Base-by-base conservation (phyloP, 2,329 filamentous ascomycete genomes). In the Botrytis fragariae region DNA sequence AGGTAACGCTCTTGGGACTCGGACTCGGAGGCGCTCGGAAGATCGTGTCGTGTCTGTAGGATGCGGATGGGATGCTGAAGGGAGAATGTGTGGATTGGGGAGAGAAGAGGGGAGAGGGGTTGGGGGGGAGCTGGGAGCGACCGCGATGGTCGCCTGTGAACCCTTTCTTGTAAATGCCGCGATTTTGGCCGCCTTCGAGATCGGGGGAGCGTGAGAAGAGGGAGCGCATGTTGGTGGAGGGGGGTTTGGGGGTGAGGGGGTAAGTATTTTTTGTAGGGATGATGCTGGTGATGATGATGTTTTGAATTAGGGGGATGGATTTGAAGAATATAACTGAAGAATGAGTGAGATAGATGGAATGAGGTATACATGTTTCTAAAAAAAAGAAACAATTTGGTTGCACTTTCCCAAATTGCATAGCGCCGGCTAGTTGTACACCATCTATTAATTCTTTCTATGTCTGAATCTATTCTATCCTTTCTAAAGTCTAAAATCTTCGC, bases 371-470 rank as follows among this genome's bases (percentile, higher is more conserved):
- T 37, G 22, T 20, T 18, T 22, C n/a, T 14, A 2, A 16, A 22
- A 35, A 39, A 42, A 39, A 29, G 18, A 4, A 32, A 39, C 16
- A 5, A 16, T 32, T 42, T 35, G 51, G 48, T 64, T 42, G 69
- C 37, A 64, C 39, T 64, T 71, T 71, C 69, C 59, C 59, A 29
- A 54, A 48, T n/a, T 51, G 3, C 6, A 42, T 7, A 60, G 20
- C 25, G 35, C 10, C 32, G 25, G 73, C 37, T 39, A 71, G 71
- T 72, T 67, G 35, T 39, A 37, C 32, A 59, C 35, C 59, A 72
- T 67, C 51, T 42, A 72, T 42, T 74, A 74, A 73, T 35, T 74
- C 60, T 72, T 64, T 73, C 32, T 70, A 45, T 37, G 32, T 70
- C 70, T 75, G 69, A 42, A n/a, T 72, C 65, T 69, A 65, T 39